Evolutionary conservation across 495 filamentous ascomycete species (phyloP).

Genomic region (Elasticomyces elasticus): DNA sequence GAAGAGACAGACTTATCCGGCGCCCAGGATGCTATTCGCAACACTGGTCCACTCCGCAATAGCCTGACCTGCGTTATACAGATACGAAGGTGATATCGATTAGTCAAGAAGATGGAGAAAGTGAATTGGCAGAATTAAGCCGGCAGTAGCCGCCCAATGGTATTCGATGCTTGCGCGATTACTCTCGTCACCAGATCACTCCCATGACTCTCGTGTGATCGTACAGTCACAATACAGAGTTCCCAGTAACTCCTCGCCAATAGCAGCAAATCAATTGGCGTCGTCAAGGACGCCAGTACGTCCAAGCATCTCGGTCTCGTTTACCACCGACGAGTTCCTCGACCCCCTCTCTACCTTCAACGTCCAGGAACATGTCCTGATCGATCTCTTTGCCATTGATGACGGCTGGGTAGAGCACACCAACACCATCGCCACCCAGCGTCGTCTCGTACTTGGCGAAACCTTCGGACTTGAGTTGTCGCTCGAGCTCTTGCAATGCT

Average conservation of each 20-base stretch:
- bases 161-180: background rate
- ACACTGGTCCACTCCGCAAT: too few relatives aligned
- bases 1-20: background rate
- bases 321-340: conserved; percentile 49
- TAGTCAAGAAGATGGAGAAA: background rate
- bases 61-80: background rate
- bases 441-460: conserved; percentile 80
- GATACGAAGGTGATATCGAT: background rate
- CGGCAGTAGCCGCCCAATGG: background rate
- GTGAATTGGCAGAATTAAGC: background rate
- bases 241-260: conserved; percentile 1
- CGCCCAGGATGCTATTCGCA: too few relatives aligned
- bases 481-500: conserved; percentile 47
- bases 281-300: conserved; percentile 60
- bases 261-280: background rate
- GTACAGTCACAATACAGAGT: background rate
- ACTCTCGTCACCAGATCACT: background rate
- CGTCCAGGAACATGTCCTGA: conserved; percentile 79
- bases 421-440: conserved; percentile 82
- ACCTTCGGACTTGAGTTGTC: conserved; percentile 59
- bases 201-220: background rate
- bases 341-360: conserved; percentile 68
- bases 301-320: conserved; percentile 74
- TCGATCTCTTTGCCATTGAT: conserved; percentile 83
- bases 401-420: conserved; percentile 84